phyloP scores from a whole-genome alignment of 1,284 basidiomycete species.

The Leccinum pallidistipes region DNA sequence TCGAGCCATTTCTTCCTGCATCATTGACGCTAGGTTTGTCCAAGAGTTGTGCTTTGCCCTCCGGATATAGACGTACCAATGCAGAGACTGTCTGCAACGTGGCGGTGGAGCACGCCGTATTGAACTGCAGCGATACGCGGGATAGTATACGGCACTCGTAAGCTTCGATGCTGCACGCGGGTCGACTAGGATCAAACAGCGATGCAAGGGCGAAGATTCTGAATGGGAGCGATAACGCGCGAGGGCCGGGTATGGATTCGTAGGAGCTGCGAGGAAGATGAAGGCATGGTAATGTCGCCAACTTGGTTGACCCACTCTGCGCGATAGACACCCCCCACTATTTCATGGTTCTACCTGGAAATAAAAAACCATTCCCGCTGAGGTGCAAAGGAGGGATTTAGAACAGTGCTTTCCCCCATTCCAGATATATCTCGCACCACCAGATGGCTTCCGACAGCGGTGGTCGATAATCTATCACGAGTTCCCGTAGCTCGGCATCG shows the following conservation, averaged over 20 bases:
- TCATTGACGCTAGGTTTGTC: neutral
- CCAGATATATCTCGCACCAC: conserved; percentile 55
- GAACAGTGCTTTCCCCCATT: conserved; percentile 53
- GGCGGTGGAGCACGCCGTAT: conserved; percentile 45
- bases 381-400: conserved; percentile 7
- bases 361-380: conserved; percentile 2
- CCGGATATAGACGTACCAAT: conserved; percentile 42
- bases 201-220: conserved; percentile 52
- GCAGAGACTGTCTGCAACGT: conserved; percentile 54
- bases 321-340: conserved; percentile 47
- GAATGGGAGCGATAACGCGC: conserved; percentile 55
- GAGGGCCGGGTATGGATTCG: conserved; percentile 36
- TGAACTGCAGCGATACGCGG: conserved; percentile 49
- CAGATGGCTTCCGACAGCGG: conserved; percentile 52
- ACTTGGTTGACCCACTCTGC: conserved; percentile 37
- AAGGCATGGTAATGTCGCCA: conserved; percentile 5
- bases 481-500: conserved; percentile 36
- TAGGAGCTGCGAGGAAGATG: conserved; percentile 32
- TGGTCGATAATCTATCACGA: conserved; percentile 48
- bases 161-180: conserved; percentile 48
- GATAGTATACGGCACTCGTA: conserved; percentile 60
- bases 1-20: conserved; percentile 62
- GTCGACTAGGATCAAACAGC: conserved; percentile 47
- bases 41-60: neutral
- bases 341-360: conserved; percentile 43